These are phyloP conservation scores for Colletotrichum paranaense DNA, from an alignment of 2,329 filamentous ascomycete species.

Conservation along the genomic window DNA sequence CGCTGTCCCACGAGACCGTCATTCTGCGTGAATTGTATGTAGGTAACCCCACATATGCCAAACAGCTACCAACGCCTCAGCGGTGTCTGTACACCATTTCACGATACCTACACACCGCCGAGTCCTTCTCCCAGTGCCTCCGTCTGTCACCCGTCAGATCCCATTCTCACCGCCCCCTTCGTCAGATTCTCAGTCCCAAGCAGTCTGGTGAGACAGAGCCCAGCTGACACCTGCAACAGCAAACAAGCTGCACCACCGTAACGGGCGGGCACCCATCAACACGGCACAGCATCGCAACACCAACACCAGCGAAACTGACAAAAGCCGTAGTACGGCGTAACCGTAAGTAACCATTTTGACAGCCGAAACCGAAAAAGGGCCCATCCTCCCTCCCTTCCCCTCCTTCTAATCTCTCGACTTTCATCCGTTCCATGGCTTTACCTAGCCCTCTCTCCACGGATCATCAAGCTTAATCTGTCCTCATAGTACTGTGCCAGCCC, in stretches of 20 bases:
- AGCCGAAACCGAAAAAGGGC: background rate
- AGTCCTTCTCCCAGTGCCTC: background rate
- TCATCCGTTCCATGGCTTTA: background rate
- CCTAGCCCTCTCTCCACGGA: background rate
- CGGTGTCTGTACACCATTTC: background rate
- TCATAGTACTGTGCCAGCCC: background rate
- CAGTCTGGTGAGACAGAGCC: background rate
- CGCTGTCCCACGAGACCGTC: background rate
- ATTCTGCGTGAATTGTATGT: background rate
- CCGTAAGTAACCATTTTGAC: background rate
- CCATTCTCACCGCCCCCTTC: background rate
- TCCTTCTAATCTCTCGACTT: background rate
- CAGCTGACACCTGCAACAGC: constrained; percentile 10
- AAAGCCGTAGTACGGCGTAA: background rate
- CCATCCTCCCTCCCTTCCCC: background rate
- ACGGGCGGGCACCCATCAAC: background rate
- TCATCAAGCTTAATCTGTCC: background rate
- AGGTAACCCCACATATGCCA: background rate
- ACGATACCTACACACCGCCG: background rate
- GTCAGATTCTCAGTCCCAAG: background rate
- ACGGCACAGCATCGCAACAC: background rate
- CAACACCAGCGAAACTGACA: background rate
- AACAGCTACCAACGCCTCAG: background rate
- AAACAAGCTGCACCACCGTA: background rate
- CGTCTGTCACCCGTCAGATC: background rate